Percentiles rank a stretch among this genome's conserved stretches.
Evolutionary conservation across 495 filamentous ascomycete species (phyloP).

Genomic region (Penicillium simplicissimum): DNA sequence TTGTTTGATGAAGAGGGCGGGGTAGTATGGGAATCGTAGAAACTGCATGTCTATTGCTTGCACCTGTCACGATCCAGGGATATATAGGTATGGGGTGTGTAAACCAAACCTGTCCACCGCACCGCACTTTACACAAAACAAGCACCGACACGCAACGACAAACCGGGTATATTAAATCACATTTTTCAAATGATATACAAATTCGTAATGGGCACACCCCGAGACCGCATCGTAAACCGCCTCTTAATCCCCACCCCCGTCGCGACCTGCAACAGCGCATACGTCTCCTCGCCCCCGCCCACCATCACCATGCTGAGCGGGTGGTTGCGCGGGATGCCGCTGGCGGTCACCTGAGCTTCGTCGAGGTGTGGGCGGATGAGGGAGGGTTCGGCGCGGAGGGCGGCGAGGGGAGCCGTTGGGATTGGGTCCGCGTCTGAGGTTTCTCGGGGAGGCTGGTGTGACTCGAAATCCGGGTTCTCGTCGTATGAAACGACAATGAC

Average conservation of each 20-base stretch:
- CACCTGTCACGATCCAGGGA: no score
- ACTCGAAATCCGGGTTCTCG: constrained; percentile 13
- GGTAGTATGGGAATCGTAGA: no score
- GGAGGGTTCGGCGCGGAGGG: constrained; percentile 41
- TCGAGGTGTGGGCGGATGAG: constrained; percentile 78
- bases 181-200: constrained; percentile 64
- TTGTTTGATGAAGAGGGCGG: no score
- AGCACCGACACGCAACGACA: not conserved
- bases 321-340: constrained; percentile 69
- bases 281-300: constrained; percentile 68
- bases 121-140: no score
- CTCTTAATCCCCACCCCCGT: constrained; percentile 69
- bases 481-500: constrained; percentile 79
- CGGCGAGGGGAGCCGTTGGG: constrained; percentile 28
- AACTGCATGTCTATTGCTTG: no score
- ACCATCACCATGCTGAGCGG: constrained; percentile 85
- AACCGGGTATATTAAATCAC: constrained; percentile 14
- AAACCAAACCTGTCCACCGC: no score
- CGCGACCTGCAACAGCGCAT: constrained; percentile 60
- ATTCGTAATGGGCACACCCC: constrained; percentile 77
- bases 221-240: constrained; percentile 77
- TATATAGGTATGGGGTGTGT: no score
- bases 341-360: constrained; percentile 66
- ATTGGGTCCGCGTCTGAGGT: not conserved
- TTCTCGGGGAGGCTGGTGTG: not conserved